These are phyloP conservation scores for Cynanchum wilfordii DNA, from an alignment of 257 asterid species.

Conservation along the genomic window DNA sequence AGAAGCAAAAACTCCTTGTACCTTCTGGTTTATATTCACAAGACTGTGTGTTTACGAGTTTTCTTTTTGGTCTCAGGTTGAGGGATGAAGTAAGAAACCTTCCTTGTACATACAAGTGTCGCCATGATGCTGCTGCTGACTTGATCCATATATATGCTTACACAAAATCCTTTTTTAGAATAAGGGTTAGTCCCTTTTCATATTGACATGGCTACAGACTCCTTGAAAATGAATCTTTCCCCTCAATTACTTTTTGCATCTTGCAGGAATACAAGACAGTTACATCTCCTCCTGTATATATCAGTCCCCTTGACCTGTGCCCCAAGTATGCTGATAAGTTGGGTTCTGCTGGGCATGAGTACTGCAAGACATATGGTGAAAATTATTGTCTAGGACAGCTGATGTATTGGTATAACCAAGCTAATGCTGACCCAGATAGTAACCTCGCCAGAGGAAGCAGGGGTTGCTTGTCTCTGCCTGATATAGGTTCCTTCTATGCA, in stretches of 20 bases:
- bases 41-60: constrained; percentile 9
- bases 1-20: constrained; percentile 16
- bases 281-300: constrained; percentile 87
- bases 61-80: constrained; percentile 53
- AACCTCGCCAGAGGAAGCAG: constrained; percentile 68
- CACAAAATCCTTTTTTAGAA: constrained; percentile 69
- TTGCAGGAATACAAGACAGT: constrained; percentile 78
- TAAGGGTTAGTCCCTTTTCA: constrained; percentile 48
- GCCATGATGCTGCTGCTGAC: constrained; percentile 99
- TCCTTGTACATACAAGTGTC: constrained; percentile 79
- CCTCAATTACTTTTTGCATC: constrained; percentile 7
- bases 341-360: constrained; percentile 80
- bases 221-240: background rate
- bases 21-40: background rate
- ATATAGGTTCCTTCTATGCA: constrained; percentile 86
- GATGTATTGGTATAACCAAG: constrained; percentile 82
- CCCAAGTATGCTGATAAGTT: constrained; percentile 80
- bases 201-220: background rate
- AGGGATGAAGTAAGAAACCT: constrained; percentile 96
- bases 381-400: constrained; percentile 92
- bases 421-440: constrained; percentile 73
- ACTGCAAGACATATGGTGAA: constrained; percentile 82
- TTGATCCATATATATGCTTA: constrained; percentile 87
- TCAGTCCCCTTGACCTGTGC: constrained; percentile 92
- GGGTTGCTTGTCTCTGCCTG: constrained; percentile 96